Percentiles rank a stretch among this genome's conserved stretches.
Evolutionary conservation across 164 flowering plant species (phyloP).

Genomic region (Litsea cubeba): DNA sequence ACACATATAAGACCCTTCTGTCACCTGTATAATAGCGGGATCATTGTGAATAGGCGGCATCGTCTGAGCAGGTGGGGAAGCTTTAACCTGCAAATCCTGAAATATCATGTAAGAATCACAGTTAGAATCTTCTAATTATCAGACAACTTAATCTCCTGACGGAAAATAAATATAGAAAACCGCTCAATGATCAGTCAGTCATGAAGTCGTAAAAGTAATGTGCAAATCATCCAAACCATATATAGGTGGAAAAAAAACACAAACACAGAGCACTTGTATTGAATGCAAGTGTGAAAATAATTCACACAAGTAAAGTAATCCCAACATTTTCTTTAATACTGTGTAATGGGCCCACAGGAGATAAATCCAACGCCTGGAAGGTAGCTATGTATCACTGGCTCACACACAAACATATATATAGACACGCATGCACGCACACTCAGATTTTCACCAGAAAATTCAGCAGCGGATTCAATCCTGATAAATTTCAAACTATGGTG

Average conservation of each 20-base stretch:
- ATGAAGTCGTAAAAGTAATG: background rate
- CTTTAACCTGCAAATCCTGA: constrained; percentile 91
- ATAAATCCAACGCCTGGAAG: background rate
- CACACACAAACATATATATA: too few species aligned
- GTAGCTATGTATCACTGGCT: background rate
- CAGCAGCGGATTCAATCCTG: too few species aligned
- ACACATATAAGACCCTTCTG: background rate
- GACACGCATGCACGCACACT: too few species aligned
- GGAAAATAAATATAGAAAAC: background rate
- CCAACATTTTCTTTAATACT: background rate
- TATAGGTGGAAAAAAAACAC: background rate
- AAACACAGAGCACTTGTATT: background rate
- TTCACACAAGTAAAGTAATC: background rate
- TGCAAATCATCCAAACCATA: background rate
- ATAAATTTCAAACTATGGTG: too few species aligned
- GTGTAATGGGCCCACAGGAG: background rate
- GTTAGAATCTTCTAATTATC: too few species aligned
- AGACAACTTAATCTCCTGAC: background rate
- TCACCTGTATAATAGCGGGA: constrained; percentile 91
- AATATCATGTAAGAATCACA: constrained; percentile 9
- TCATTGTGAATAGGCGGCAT: constrained; percentile 60
- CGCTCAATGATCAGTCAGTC: background rate
- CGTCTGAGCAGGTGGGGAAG: constrained; percentile 70
- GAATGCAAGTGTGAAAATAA: background rate
- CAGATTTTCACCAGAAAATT: too few species aligned